These are phyloP conservation scores for Sherardia arvensis DNA, from an alignment of 257 asterid genomes.

Conservation along the genomic window DNA sequence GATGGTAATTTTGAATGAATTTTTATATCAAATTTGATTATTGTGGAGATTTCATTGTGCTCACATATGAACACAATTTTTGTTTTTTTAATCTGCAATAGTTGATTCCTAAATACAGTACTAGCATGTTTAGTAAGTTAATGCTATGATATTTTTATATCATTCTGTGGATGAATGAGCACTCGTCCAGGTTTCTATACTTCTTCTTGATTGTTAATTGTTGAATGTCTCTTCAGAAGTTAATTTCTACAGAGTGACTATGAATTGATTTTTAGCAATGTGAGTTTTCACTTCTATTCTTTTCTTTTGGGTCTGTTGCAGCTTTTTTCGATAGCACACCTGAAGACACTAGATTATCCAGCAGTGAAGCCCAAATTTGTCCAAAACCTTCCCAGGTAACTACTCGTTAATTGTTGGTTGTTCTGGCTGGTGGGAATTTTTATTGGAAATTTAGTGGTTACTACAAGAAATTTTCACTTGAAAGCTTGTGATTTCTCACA, in stretches of 20 bases:
- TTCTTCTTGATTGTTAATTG: neutral
- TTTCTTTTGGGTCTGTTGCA: slow-evolving; percentile 17
- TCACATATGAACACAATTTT: neutral
- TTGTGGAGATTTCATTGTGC: neutral
- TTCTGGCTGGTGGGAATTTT: too few relatives aligned
- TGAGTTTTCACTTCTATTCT: neutral
- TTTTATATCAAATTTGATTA: neutral
- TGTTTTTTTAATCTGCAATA: neutral
- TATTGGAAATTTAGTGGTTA: too few relatives aligned
- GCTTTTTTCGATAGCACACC: slow-evolving; percentile 26
- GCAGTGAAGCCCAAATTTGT: slow-evolving; percentile 31
- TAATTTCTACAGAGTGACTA: neutral
- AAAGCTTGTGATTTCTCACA: neutral
- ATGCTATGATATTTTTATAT: neutral
- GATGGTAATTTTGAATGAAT: slow-evolving; percentile 38
- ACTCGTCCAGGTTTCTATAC: neutral
- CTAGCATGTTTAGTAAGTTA: neutral
- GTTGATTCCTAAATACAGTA: too few relatives aligned
- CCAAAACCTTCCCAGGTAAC: slow-evolving; percentile 51
- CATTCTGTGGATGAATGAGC: neutral
- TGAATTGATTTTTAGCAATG: neutral
- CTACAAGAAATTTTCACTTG: neutral
- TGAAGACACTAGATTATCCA: slow-evolving; percentile 25
- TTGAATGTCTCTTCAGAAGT: neutral
- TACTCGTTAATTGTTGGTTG: too few relatives aligned